phyloP scores from a whole-genome alignment of 2,329 filamentous ascomycete genomes.

The Fusarium chaquense region DNA sequence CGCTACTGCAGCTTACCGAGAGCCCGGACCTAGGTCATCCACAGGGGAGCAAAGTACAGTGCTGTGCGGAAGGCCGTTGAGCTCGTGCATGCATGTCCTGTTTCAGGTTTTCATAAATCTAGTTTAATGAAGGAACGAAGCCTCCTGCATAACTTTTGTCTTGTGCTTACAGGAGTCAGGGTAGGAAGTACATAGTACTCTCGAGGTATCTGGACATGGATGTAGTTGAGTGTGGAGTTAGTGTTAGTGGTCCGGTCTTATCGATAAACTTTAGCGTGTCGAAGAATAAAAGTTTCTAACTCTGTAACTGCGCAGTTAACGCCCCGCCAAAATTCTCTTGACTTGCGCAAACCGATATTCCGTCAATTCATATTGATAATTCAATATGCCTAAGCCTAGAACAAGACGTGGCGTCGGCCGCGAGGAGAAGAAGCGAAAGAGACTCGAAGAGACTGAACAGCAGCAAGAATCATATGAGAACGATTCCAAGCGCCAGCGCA shows the following conservation, averaged over 20 bases:
- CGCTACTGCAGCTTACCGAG: neutral
- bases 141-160: neutral
- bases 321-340: constrained; percentile 35
- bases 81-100: neutral
- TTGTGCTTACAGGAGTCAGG: neutral
- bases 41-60: neutral
- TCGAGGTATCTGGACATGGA: neutral
- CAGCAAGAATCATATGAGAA: constrained; percentile 36
- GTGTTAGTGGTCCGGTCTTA: constrained; percentile 30
- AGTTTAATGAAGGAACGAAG: neutral
- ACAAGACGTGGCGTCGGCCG: constrained; percentile 56
- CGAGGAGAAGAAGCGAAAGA: constrained; percentile 58
- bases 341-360: constrained; percentile 10
- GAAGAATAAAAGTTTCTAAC: constrained; percentile 34
- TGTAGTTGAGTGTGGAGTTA: neutral
- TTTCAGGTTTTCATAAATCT: neutral
- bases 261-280: constrained; percentile 28
- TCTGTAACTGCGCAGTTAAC: neutral
- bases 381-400: constrained; percentile 58
- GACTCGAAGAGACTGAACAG: constrained; percentile 47
- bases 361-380: constrained; percentile 25
- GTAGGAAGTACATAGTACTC: neutral
- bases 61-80: neutral
- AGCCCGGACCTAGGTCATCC: neutral
- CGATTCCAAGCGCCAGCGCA: constrained; percentile 47